These are phyloP conservation scores for Cordyceps farinosa DNA, from an alignment of 2,329 filamentous ascomycete genomes.

Conservation along the genomic window DNA sequence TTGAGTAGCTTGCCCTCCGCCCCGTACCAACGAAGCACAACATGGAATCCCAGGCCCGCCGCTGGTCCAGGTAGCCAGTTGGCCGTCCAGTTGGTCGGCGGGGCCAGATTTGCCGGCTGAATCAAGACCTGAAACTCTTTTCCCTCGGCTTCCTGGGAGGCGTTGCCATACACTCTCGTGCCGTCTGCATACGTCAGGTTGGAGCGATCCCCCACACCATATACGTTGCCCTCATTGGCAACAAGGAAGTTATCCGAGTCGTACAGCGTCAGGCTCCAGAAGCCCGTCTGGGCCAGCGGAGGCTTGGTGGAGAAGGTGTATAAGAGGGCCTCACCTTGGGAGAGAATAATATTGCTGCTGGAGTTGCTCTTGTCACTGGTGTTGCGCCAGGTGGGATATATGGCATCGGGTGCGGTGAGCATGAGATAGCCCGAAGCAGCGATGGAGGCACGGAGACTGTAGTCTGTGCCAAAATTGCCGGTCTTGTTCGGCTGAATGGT, in stretches of 20 bases:
- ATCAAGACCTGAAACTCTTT: constrained; percentile 27
- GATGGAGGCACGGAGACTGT: constrained; percentile 7
- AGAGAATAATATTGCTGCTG: not conserved
- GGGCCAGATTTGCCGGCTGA: constrained; percentile 25
- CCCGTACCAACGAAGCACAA: constrained; percentile 1
- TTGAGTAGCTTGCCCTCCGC: not conserved
- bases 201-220: constrained; percentile 26
- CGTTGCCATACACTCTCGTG: constrained; percentile 13
- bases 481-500: constrained; percentile 2
- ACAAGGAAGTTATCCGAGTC: constrained; percentile 25
- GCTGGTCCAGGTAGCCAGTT: constrained; percentile 20
- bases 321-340: constrained; percentile 13
- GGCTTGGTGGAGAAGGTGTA: constrained; percentile 20
- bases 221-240: constrained; percentile 24
- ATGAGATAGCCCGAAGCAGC: constrained; percentile 16
- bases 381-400: constrained; percentile 18
- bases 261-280: constrained; percentile 30
- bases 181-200: constrained; percentile 28
- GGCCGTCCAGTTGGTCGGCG: constrained; percentile 26
- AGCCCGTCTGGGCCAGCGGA: constrained; percentile 17
- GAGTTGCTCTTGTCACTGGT: not conserved
- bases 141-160: no score
- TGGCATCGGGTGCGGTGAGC: constrained; percentile 17
- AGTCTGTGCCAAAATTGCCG: constrained; percentile 14
- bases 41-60: not conserved